Conservation (phyloP, 2,329 filamentous ascomycete species). For the Talaromyces sp. region DNA sequence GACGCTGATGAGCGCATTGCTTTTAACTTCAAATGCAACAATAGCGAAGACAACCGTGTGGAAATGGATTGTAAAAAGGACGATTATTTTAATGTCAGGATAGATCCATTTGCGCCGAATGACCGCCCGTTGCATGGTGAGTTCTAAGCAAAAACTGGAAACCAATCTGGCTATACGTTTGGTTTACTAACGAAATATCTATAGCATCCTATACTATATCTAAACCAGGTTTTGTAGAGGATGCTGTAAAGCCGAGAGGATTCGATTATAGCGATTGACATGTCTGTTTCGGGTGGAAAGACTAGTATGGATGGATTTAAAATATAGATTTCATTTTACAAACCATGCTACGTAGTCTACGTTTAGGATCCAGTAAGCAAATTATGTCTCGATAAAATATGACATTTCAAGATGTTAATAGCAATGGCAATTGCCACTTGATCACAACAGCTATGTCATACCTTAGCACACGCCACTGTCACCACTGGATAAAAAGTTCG, state of each 20-base stretch:
- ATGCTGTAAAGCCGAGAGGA: not conserved
- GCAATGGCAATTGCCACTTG: not conserved
- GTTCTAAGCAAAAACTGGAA: not conserved
- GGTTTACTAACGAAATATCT: not conserved
- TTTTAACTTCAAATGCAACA: constrained; percentile 9
- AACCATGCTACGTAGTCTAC: not conserved
- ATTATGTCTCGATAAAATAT: not conserved
- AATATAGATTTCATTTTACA: not conserved
- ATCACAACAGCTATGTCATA: not conserved
- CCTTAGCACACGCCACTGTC: not conserved
- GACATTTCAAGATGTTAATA: not conserved
- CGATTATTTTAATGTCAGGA: constrained; percentile 1
- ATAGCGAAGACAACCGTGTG: constrained; percentile 8
- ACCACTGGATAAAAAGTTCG: not conserved
- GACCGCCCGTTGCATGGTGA: constrained; percentile 9
- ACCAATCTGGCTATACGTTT: not conserved
- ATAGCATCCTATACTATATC: not conserved
- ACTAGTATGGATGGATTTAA: not conserved
- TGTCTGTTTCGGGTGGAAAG: not conserved
- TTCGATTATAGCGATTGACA: not conserved
- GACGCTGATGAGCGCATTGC: constrained; percentile 2
- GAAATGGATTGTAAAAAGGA: constrained; percentile 6
- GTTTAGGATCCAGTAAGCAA: too few relatives aligned
- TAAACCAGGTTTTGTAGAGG: not conserved
- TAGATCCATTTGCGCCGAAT: constrained; percentile 7